Percentiles rank a stretch among this genome's conserved stretches.
phyloP scores from a whole-genome alignment of 306 rosid genomes.

The Cicer judaicum region DNA sequence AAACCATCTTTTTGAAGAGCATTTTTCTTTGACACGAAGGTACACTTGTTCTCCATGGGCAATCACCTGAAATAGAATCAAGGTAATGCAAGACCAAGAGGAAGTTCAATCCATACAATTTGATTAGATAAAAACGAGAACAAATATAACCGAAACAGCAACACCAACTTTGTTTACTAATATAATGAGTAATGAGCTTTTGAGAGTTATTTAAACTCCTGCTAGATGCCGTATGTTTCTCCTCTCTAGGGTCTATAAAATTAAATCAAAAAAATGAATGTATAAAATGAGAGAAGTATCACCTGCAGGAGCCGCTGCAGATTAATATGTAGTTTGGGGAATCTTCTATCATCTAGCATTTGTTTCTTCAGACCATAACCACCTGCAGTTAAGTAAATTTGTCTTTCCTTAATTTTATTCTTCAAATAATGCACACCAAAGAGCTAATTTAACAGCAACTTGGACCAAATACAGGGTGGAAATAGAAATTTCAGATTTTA shows the following conservation, averaged over 20 bases:
- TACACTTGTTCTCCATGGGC: slow-evolving; percentile 94
- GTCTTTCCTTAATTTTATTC: slow-evolving; percentile 24
- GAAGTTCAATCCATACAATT: slow-evolving; percentile 35
- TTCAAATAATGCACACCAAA: background rate
- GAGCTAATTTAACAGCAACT: background rate
- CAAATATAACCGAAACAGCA: slow-evolving; percentile 26
- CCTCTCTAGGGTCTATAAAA: background rate
- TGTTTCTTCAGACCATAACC: slow-evolving; percentile 87
- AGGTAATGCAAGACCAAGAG: slow-evolving; percentile 38
- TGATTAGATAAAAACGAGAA: slow-evolving; percentile 19
- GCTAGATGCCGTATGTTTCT: background rate
- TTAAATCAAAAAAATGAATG: slow-evolving; percentile 5
- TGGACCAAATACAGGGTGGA: slow-evolving; percentile 33
- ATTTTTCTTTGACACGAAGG: slow-evolving; percentile 90
- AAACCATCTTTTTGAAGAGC: slow-evolving; percentile 85
- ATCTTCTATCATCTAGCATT: slow-evolving; percentile 98
- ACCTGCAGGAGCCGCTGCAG: slow-evolving; percentile 98
- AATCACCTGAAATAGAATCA: slow-evolving; percentile 63
- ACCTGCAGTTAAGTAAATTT: slow-evolving; percentile 57
- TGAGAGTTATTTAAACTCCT: slow-evolving; percentile 14
- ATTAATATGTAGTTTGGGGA: slow-evolving; percentile 90
- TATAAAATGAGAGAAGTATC: slow-evolving; percentile 38
- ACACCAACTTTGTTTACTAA: background rate
- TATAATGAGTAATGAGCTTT: background rate
- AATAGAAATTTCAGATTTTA: slow-evolving; percentile 23